Evolutionary conservation across 306 rosid species (phyloP).

Genomic region (Sophora flavescens): DNA sequence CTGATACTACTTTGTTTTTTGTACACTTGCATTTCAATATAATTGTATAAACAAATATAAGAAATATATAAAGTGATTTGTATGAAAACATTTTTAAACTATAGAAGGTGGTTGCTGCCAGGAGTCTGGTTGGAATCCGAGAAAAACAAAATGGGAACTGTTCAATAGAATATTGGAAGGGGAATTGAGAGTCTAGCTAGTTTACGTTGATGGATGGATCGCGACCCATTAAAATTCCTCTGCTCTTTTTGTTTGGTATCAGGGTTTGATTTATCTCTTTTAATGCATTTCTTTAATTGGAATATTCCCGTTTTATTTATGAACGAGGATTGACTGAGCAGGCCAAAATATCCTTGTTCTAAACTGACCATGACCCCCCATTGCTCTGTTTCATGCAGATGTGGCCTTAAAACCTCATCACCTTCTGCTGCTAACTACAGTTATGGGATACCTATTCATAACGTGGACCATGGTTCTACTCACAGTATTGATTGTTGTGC

Average conservation of each 20-base stretch:
- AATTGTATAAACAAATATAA: too few species aligned
- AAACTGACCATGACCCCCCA: constrained; percentile 35
- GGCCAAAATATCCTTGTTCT: constrained; percentile 60
- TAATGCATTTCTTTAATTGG: constrained; percentile 50
- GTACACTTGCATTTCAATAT: too few species aligned
- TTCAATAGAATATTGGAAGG: constrained; percentile 70
- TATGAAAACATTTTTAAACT: too few species aligned
- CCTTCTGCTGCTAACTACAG: background rate
- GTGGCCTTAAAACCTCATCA: constrained; percentile 39
- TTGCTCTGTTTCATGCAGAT: constrained; percentile 49
- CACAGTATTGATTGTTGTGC: background rate
- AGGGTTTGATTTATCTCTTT: constrained; percentile 47
- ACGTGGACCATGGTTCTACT: background rate
- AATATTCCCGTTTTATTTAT: constrained; percentile 74
- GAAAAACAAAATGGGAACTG: constrained; percentile 68
- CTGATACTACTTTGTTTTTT: too few species aligned
- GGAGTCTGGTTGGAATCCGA: constrained; percentile 70
- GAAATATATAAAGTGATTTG: too few species aligned
- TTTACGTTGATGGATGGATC: constrained; percentile 68
- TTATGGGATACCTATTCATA: background rate
- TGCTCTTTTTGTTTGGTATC: constrained; percentile 48
- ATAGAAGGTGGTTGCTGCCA: constrained; percentile 54
- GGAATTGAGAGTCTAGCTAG: constrained; percentile 51
- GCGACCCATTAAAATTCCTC: constrained; percentile 65
- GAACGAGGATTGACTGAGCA: constrained; percentile 67